Base-by-base conservation (phyloP, 495 filamentous ascomycete species). In the Aspergillus homomorphus region DNA sequence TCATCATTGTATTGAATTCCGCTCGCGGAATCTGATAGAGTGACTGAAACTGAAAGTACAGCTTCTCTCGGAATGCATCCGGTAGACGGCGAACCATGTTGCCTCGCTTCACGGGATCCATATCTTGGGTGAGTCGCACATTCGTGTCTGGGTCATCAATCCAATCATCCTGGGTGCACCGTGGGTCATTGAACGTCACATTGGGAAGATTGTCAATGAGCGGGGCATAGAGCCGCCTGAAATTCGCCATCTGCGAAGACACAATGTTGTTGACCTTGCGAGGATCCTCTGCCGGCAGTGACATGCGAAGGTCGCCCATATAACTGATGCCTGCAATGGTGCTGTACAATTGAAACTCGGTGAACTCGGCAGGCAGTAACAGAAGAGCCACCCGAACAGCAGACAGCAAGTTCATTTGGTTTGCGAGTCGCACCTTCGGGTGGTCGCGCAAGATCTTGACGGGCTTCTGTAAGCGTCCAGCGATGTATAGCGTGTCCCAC, bases 381-480 rank as follows among this genome's bases (percentile, higher is more conserved):
- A 98, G 78, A 12, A 98, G 82, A 0, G 94, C 91, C 18, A 92
- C 92, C 21, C 95, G 88, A 21, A 97, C 76, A 3, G 94, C 94
- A 6, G 93, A 94, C 20, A 98, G 73, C 7, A 98, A 82, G 68
- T 98, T 98, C 71, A 94, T 85, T 69, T 98, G 95, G 69, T 98
- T 97, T 5, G 94, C 89, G 20, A 96, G 79, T 18, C 92, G 89
- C 33, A 98, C 90, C 51, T 86, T 84, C 1, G 95, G 88, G 66
- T 98, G 90, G 63, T 98, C 94, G 20, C 92, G 87, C 5, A 98
- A 82, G 63, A 98, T 98, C 74, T 98, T 97, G 64, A 98, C 94
- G 1, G 94, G 94, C 68, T 98, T 98, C 30, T 98, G 94, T 44
- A 98, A 75, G 43, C 94, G 90, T 1, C 94, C 94, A 21, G 94